A percentile compares a stretch with the other conserved stretches of the same genome.
Conservation (phyloP, 177 flowering plant species). For the Vitis hybrid region DNA sequence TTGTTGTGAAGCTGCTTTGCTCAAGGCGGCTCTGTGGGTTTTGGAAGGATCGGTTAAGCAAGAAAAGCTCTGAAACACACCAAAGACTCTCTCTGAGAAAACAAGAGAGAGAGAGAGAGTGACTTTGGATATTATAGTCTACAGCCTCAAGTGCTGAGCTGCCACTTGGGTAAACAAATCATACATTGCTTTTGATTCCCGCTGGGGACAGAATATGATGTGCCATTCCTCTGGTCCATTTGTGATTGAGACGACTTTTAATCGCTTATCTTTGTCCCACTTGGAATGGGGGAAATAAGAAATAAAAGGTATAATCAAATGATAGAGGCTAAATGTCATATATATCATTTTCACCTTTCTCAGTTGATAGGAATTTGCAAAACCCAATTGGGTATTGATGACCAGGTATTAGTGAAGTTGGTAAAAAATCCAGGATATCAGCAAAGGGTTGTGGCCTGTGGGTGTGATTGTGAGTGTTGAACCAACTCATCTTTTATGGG, state of each 20-base stretch:
- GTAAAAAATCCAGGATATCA: too few species aligned
- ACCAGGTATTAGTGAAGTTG: too few species aligned
- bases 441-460: too few species aligned
- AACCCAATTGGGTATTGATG: too few species aligned
- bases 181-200: background rate
- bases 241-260: background rate
- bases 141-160: too few species aligned
- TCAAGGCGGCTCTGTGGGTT: background rate
- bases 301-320: background rate
- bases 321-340: background rate
- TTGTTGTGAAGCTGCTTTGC: background rate
- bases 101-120: background rate
- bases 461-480: too few species aligned
- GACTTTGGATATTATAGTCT: background rate
- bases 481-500: too few species aligned
- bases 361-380: too few species aligned
- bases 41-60: slow-evolving; percentile 1
- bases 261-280: background rate
- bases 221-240: background rate
- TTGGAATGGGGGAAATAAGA: background rate
- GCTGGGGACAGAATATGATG: too few species aligned
- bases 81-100: background rate
- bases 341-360: background rate
- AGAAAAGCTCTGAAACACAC: slow-evolving; percentile 2
- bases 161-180: too few species aligned